A percentile compares a stretch with the other conserved stretches of the same genome.
Conservation (phyloP, 164 flowering plant species). For the Santalum album region DNA sequence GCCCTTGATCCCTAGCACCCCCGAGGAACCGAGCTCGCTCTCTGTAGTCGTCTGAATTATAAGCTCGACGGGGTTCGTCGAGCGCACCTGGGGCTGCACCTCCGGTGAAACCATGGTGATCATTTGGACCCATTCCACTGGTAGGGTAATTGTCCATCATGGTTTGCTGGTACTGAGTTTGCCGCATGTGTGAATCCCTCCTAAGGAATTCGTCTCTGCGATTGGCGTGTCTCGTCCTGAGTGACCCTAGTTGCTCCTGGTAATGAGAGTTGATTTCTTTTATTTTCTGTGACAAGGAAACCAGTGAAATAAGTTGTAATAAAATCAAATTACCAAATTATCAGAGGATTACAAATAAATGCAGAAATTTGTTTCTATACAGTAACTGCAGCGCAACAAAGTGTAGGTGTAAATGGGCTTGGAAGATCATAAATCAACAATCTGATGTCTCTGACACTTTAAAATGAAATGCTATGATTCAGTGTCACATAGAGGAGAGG, state of each 20-base stretch:
- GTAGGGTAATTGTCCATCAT: slow-evolving; percentile 22
- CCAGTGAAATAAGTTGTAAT: not conserved
- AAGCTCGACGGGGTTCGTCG: slow-evolving; percentile 33
- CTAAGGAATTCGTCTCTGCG: slow-evolving; percentile 52
- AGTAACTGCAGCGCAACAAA: too few relatives aligned
- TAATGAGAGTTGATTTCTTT: slow-evolving; percentile 35
- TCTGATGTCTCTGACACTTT: too few relatives aligned
- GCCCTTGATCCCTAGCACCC: slow-evolving; percentile 33
- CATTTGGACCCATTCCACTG: slow-evolving; percentile 20
- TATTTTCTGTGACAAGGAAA: slow-evolving; percentile 34
- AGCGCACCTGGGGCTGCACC: slow-evolving; percentile 16
- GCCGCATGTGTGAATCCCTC: slow-evolving; percentile 40
- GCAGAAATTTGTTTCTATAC: too few relatives aligned
- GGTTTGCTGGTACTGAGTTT: slow-evolving; percentile 42
- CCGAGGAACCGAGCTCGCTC: slow-evolving; percentile 44
- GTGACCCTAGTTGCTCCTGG: slow-evolving; percentile 38
- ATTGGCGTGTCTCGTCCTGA: slow-evolving; percentile 40
- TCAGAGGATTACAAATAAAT: too few relatives aligned
- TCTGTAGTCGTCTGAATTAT: slow-evolving; percentile 32
- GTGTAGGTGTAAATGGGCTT: too few relatives aligned
- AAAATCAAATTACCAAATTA: too few relatives aligned
- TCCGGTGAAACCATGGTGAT: slow-evolving; percentile 33
- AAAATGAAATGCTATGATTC: too few relatives aligned
- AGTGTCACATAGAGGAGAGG: too few relatives aligned
- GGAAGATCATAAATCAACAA: too few relatives aligned